Evolutionary conservation across 345 rosid species (phyloP).

Genomic region (Eutrema yunnanense): DNA sequence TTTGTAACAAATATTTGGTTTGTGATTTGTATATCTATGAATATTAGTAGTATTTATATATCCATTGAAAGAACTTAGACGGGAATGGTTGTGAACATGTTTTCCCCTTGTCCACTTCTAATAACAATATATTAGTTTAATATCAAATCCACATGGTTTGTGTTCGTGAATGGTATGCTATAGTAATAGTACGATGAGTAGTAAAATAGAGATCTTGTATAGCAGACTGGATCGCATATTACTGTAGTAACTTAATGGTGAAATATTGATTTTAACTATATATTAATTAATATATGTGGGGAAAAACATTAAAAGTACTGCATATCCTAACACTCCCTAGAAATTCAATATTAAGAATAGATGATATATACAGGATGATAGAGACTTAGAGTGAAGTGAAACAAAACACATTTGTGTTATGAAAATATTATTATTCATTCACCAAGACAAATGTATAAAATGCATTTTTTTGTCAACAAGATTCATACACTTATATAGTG

Average conservation of each 20-base stretch:
- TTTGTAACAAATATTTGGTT: constrained; percentile 29
- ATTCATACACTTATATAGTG: too few species aligned
- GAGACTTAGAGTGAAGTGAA: neutral
- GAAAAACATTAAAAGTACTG: neutral
- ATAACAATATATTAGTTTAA: neutral
- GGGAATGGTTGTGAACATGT: constrained; percentile 39
- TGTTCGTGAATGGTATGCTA: neutral
- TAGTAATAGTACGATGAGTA: neutral
- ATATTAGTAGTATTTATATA: constrained; percentile 1
- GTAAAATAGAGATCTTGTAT: neutral
- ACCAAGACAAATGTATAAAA: too few species aligned
- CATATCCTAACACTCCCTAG: neutral
- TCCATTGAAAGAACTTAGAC: constrained; percentile 33
- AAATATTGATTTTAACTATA: too few species aligned
- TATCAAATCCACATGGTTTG: constrained; percentile 21
- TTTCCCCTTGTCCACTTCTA: constrained; percentile 39
- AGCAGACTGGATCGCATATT: neutral
- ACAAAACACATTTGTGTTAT: neutral
- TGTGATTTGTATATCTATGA: constrained; percentile 12
- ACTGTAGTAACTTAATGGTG: neutral
- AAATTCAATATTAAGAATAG: neutral
- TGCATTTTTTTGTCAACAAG: too few species aligned
- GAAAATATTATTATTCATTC: too few species aligned
- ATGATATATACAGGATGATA: neutral
- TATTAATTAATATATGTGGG: neutral